Evolutionary conservation across 2,329 filamentous ascomycete genomes (phyloP), one percentile per base, ranked within the genome.

Genomic region (Chalaropsis ovoidea): DNA sequence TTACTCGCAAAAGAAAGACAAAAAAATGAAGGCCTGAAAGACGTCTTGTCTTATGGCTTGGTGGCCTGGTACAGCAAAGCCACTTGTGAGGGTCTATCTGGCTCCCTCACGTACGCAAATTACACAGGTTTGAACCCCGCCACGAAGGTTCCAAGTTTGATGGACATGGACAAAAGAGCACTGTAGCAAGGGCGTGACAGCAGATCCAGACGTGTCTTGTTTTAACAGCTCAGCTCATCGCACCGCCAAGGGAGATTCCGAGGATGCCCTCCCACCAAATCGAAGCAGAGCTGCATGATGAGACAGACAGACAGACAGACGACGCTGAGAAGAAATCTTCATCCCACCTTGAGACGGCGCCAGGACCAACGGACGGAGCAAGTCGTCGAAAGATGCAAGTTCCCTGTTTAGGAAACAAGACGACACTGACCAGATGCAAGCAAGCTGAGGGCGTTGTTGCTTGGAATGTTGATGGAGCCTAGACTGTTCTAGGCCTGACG

Each of bases 341-440:
- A 58, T 58, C 27, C 52, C 17, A 58, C 24, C 10, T 7, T 7
- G 15, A 39, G 17, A 10, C 27, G n/a, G 24, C 24, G 54, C 27
- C 52, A 39, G 54, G 31, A 39, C 54, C 54, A 58, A 17, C 54
- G 7, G 13, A n/a, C 24, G 10, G n/a, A 58, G 54, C 27, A 39
- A 58, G 54, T 35, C 8, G 54, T 58, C 15, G 27, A 11, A 19
- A 19, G 24, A 31, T 58, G 54, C 54, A 58, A 58, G 24, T 39
- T 58, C 27, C 27, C 54, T 31, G 22, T 58, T 58, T 58, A 58
- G 54, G 54, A 58, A 58, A 19, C 7, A 3, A 39, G n/a, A 58
- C 13, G 15, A 19, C 27, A 31, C 17, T 39, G 52, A 17, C 22
- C 22, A 27, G 11, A 6, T 56, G 27, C 54, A 19, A 39, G 31